Conservation (phyloP, 179 eudicot species). For the Nepenthes alata region DNA sequence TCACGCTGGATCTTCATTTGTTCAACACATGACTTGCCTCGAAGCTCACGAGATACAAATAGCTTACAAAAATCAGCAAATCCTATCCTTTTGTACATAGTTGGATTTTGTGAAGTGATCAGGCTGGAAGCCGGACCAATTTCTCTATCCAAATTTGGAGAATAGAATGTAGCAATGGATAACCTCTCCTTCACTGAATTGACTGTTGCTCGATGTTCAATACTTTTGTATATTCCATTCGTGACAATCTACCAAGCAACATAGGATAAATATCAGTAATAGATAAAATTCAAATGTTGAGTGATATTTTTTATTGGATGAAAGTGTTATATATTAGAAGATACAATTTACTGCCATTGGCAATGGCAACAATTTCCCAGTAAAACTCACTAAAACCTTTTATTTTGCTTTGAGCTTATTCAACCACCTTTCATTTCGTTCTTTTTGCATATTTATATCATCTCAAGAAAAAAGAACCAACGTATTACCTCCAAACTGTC, state of each 20-base stretch:
- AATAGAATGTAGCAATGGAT: conserved; percentile 3
- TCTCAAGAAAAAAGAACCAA: no score
- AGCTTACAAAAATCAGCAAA: not conserved
- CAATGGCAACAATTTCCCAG: no score
- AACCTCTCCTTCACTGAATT: conserved; percentile 7
- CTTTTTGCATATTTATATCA: no score
- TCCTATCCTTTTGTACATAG: not conserved
- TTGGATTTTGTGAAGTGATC: not conserved
- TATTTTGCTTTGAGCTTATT: no score
- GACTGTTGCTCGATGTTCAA: conserved; percentile 2
- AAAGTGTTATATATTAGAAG: no score
- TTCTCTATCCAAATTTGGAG: not conserved
- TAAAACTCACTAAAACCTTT: no score
- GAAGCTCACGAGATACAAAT: not conserved
- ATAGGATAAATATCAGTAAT: no score
- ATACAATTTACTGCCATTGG: no score
- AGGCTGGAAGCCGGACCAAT: conserved; percentile 1
- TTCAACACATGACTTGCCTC: not conserved
- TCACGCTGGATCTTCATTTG: not conserved
- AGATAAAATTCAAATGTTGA: no score
- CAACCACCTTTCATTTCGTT: no score
- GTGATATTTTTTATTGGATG: no score
- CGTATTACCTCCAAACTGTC: no score
- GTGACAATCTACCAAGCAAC: conserved; percentile 2
- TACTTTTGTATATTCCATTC: conserved; percentile 2